phyloP scores from a whole-genome alignment of 1,284 basidiomycete genomes.

The Sphaerobolus stellatus region DNA sequence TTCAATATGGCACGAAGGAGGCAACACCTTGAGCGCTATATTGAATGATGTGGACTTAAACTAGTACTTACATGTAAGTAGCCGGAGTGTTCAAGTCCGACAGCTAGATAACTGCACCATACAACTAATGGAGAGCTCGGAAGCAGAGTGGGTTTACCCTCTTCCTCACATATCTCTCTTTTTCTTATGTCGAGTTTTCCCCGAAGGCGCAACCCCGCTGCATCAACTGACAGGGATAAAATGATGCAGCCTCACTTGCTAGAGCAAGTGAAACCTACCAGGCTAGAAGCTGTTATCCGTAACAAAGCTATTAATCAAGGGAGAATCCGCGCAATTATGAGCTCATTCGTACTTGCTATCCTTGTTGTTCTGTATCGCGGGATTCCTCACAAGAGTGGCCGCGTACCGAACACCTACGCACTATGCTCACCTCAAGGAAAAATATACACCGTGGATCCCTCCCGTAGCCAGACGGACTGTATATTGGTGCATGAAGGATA shows the following conservation, averaged over 20 bases:
- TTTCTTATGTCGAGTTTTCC: neutral
- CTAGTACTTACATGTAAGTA: too few species aligned
- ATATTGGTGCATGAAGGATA: constrained; percentile 50
- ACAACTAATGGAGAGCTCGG: too few species aligned
- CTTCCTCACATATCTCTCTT: neutral
- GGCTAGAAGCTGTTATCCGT: neutral
- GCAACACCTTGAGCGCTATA: too few species aligned
- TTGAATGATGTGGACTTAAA: too few species aligned
- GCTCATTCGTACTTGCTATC: constrained; percentile 7
- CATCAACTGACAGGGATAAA: neutral
- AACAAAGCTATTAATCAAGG: constrained; percentile 3
- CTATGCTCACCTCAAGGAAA: constrained; percentile 55
- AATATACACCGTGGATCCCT: constrained; percentile 61
- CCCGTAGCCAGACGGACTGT: constrained; percentile 53
- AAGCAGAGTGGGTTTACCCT: neutral
- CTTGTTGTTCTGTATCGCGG: constrained; percentile 5
- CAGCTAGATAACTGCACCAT: too few species aligned
- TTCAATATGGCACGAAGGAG: too few species aligned
- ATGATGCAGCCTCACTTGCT: neutral
- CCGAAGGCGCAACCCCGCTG: constrained; percentile 1
- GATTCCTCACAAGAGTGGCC: neutral
- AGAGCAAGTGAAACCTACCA: neutral
- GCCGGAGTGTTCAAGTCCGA: too few species aligned
- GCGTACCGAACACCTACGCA: constrained; percentile 43
- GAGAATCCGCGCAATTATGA: constrained; percentile 5